These are phyloP conservation scores for Colletotrichum acutatum DNA, from an alignment of 2,329 filamentous ascomycete species.

Conservation along the genomic window DNA sequence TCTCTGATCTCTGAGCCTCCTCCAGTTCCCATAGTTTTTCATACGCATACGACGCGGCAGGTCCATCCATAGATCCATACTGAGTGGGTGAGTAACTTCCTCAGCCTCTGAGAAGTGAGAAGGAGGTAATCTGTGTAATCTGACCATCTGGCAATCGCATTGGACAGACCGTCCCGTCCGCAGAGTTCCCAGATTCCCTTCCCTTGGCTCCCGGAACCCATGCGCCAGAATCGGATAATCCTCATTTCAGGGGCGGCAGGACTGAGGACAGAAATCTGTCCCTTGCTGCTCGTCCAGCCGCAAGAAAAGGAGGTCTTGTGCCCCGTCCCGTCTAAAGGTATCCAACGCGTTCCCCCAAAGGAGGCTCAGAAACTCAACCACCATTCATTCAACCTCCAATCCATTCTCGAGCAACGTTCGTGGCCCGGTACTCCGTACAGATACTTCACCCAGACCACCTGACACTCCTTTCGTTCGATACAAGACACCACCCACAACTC, in stretches of 20 bases:
- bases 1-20: background rate
- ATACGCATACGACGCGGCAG: no score
- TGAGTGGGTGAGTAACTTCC: background rate
- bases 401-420: background rate
- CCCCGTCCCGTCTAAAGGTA: background rate
- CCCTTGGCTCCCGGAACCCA: slow-evolving; percentile 15
- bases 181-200: slow-evolving; percentile 4
- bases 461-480: slow-evolving; percentile 18
- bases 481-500: background rate
- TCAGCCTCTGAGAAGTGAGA: background rate
- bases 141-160: slow-evolving; percentile 4
- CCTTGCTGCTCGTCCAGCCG: background rate
- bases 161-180: slow-evolving; percentile 5
- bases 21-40: background rate
- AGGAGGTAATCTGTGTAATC: background rate
- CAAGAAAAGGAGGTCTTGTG: slow-evolving; percentile 28
- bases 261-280: slow-evolving; percentile 9
- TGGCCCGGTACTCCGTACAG: background rate
- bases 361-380: slow-evolving; percentile 17
- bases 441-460: slow-evolving; percentile 17
- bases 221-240: slow-evolving; percentile 31
- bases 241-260: slow-evolving; percentile 28
- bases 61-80: background rate
- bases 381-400: slow-evolving; percentile 5
- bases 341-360: background rate